Percentiles rank a stretch among this genome's conserved stretches.
Evolutionary conservation across 768 basidiomycete species (phyloP).

Genomic region (Sistotremastrum suecicum): DNA sequence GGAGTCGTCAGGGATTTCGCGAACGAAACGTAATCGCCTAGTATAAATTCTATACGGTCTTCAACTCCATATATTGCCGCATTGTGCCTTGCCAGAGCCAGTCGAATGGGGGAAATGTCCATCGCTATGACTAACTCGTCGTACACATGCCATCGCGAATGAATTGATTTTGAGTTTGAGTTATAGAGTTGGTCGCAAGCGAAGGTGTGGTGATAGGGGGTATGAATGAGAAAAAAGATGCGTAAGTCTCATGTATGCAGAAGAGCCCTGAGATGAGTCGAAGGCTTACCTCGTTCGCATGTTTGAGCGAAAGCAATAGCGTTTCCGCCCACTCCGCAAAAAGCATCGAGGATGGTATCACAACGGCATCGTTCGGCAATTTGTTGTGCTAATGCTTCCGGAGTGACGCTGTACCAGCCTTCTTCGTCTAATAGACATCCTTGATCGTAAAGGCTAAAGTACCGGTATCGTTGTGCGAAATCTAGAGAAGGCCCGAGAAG

Average conservation of each 20-base stretch:
- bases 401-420: slow-evolving; percentile 98
- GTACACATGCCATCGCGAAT: background rate
- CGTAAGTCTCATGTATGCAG: background rate
- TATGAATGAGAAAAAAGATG: background rate
- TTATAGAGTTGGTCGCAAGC: too few relatives aligned
- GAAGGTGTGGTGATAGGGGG: too few relatives aligned
- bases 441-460: slow-evolving; percentile 64
- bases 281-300: slow-evolving; percentile 72
- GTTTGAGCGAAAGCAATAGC: slow-evolving; percentile 94
- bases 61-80: slow-evolving; percentile 89
- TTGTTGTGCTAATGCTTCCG: slow-evolving; percentile 81
- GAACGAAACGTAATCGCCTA: slow-evolving; percentile 75
- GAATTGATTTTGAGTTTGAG: too few relatives aligned
- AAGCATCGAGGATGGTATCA: slow-evolving; percentile 78
- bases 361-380: slow-evolving; percentile 89
- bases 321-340: slow-evolving; percentile 97
- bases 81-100: slow-evolving; percentile 87
- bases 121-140: slow-evolving; percentile 70
- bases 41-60: slow-evolving; percentile 88
- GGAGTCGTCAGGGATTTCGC: slow-evolving; percentile 26
- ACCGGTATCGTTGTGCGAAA: slow-evolving; percentile 70
- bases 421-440: slow-evolving; percentile 87
- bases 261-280: background rate
- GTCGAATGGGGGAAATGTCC: slow-evolving; percentile 71
- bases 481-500: slow-evolving; percentile 33